Evolutionary conservation across 257 asterid species (phyloP).

Genomic region (Scutellaria galericulata): DNA sequence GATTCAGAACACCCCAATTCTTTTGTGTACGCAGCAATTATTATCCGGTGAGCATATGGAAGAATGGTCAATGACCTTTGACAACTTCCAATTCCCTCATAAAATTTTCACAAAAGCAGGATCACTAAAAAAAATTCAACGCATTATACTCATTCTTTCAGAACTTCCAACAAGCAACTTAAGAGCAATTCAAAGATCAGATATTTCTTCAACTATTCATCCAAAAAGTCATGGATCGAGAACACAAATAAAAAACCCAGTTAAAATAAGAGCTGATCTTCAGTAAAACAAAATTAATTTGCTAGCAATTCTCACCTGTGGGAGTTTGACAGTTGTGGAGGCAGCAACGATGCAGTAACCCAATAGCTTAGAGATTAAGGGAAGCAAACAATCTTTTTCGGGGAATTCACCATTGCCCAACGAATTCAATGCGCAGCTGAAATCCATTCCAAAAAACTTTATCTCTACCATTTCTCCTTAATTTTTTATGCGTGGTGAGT

Average conservation of each 20-base stretch:
- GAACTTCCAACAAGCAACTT: background rate
- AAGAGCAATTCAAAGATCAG: constrained; percentile 31
- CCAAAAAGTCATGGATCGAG: constrained; percentile 26
- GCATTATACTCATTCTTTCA: background rate
- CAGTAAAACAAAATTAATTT: background rate
- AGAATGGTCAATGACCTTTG: background rate
- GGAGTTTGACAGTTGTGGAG: constrained; percentile 94
- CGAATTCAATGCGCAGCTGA: constrained; percentile 84
- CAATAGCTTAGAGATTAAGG: constrained; percentile 80
- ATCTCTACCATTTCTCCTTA: constrained; percentile 56
- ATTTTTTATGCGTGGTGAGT: background rate
- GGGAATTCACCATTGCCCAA: constrained; percentile 79
- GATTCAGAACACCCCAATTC: background rate
- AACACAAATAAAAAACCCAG: constrained; percentile 14
- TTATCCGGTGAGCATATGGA: background rate
- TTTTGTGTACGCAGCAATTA: background rate
- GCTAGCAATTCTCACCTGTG: constrained; percentile 60
- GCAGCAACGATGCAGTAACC: constrained; percentile 97
- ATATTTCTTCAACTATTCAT: constrained; percentile 18
- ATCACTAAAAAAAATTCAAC: background rate
- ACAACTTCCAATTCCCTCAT: constrained; percentile 13
- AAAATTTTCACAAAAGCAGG: constrained; percentile 6
- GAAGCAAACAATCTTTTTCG: constrained; percentile 91
- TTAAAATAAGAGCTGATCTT: background rate
- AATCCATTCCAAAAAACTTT: constrained; percentile 86